Base-by-base conservation (phyloP, 1,284 basidiomycete species). In the Cryptococcus depauperatus region DNA sequence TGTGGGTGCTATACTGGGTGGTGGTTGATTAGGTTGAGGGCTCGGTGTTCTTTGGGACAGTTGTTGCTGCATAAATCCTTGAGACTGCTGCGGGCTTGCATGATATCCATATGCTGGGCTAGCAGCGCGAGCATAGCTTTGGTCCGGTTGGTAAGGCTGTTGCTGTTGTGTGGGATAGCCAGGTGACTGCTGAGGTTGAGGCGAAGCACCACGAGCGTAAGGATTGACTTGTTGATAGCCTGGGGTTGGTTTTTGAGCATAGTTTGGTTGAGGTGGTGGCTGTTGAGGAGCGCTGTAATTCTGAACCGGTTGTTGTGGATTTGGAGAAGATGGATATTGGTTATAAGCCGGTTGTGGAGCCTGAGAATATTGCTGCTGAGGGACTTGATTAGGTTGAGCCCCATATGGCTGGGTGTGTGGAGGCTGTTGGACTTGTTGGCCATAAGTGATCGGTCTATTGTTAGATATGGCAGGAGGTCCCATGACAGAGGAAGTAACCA, bases 1-100 rank as follows among this genome's bases (percentile, higher is more conserved):
- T n/a, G 66, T 70, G 33, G 66, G 68, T n/a, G 56, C 63, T 3
- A 60, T 56, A 37, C 67, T 62, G 5, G 47, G 37, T 8, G 69
- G 69, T 1, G 64, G 56, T 18, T 55, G 52, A 27, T 55, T 56
- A 2, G 69, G 69, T 40, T 64, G 59, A 0, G 69, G 69, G 46
- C 61, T 64, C 1, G 66, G 63, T 41, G 47, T 57, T 53, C 43
- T 44, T 27, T 44, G 37, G 10, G 28, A 35, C 29, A 41, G 44
- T 37, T 45, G 49, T 35, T 46, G 47, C 29, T 37, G 37, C 30
- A 49, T 47, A 39, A 38, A 41, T 16, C 23, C 39, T 16, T 37
- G 21, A 14, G 35, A 47, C 29, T 53, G 52, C 27, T 52, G 54
- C 5, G 29, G 29, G 29, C 29, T 30, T 13, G 29, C 29, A 13